Evolutionary conservation across 768 basidiomycete genomes (phyloP).

Genomic region (Tylopilus vinaceipallidus): DNA sequence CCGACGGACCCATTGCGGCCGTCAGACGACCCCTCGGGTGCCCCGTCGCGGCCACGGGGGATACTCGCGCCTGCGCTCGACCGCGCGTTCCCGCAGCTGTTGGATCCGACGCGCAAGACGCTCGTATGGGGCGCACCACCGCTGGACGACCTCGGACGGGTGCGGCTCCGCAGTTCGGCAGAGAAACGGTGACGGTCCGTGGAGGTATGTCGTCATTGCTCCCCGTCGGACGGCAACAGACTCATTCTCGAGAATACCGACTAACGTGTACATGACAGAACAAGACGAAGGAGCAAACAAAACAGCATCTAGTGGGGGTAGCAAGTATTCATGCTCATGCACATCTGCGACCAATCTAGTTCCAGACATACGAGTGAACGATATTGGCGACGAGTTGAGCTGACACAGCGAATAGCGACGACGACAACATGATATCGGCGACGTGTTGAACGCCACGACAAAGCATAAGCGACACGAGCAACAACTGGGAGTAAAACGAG

Average conservation of each 20-base stretch:
- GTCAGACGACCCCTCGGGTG: too few species aligned
- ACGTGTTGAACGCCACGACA: not conserved
- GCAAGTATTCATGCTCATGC: not conserved
- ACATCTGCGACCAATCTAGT: constrained; percentile 5
- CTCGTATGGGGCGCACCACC: constrained; percentile 73
- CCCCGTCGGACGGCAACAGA: not conserved
- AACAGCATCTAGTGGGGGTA: not conserved
- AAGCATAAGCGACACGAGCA: too few species aligned
- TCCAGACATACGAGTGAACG: too few species aligned
- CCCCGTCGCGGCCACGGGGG: constrained; percentile 42
- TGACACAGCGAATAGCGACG: too few species aligned
- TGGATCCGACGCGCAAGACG: constrained; percentile 63
- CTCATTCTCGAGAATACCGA: not conserved
- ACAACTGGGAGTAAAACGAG: not conserved
- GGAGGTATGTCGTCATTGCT: not conserved
- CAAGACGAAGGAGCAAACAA: not conserved
- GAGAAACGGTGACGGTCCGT: constrained; percentile 3
- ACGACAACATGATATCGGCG: too few species aligned
- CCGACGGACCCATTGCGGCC: too few species aligned
- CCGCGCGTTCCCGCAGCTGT: constrained; percentile 44
- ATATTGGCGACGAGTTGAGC: too few species aligned
- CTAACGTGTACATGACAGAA: not conserved
- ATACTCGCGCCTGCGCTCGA: constrained; percentile 45
- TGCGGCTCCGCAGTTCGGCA: constrained; percentile 18
- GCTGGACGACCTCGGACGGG: constrained; percentile 57